Conservation (phyloP, 768 basidiomycete species). For the Tulasnella sp. region DNA sequence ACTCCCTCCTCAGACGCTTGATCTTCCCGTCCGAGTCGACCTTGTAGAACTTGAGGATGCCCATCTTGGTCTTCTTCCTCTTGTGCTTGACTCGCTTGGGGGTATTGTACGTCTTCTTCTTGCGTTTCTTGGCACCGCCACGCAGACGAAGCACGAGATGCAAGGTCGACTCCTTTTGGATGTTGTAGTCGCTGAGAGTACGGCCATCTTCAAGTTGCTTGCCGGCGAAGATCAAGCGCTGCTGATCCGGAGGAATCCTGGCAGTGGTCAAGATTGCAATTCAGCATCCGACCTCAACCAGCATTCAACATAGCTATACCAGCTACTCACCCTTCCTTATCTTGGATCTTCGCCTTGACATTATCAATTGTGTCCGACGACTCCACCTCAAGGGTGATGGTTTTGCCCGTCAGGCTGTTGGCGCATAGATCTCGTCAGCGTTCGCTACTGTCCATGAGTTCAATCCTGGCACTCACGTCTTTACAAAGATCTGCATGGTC, state of each 20-base stretch:
- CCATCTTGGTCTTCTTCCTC: constrained; percentile 99
- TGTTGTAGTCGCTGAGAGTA: constrained; percentile 90
- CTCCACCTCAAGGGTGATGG: constrained; percentile 70
- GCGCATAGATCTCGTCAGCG: constrained; percentile 97
- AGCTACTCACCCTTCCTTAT: constrained; percentile 77
- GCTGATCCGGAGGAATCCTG: constrained; percentile 87
- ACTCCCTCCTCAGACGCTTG: constrained; percentile 97
- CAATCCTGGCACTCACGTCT: constrained; percentile 49
- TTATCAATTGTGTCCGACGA: constrained; percentile 96
- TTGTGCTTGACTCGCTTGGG: constrained; percentile 99
- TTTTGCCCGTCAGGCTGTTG: constrained; percentile 25
- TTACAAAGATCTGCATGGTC: constrained; percentile 95
- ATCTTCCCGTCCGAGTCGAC: constrained; percentile 99
- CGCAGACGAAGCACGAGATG: constrained; percentile 92
- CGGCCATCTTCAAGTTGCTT: constrained; percentile 99
- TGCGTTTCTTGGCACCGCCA: constrained; percentile 99
- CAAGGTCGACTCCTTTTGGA: constrained; percentile 98
- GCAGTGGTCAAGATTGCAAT: constrained; percentile 3
- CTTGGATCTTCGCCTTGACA: constrained; percentile 95
- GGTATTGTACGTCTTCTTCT: constrained; percentile 99
- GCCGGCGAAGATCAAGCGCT: constrained; percentile 97
- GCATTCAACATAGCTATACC: too few species aligned
- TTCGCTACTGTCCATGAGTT: constrained; percentile 43
- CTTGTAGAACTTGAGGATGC: constrained; percentile 99
- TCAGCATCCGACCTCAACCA: not conserved